Percentiles rank a stretch among this genome's conserved stretches.
Conservation (phyloP, 768 basidiomycete genomes). For the Amanita inopinata region DNA sequence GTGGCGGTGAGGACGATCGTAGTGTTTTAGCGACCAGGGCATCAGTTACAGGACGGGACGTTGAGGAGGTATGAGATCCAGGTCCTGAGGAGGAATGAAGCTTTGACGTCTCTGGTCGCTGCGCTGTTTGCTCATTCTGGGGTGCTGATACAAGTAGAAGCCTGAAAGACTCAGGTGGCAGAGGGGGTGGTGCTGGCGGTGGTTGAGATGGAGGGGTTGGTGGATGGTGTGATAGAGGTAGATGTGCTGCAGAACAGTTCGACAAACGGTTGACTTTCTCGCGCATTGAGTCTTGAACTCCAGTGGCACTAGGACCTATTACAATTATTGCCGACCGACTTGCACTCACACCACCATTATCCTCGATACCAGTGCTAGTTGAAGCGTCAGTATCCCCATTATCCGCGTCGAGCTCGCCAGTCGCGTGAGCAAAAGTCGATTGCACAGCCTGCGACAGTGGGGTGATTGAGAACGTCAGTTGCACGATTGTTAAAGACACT, state of each 20-base stretch:
- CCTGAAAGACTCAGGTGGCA: too few relatives aligned
- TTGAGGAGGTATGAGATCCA: too few relatives aligned
- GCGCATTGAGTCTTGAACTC: conserved; percentile 13
- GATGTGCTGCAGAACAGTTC: conserved; percentile 16
- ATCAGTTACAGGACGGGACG: too few relatives aligned
- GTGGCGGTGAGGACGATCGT: conserved; percentile 17
- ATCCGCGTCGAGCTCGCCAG: conserved; percentile 17
- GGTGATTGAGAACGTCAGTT: too few relatives aligned
- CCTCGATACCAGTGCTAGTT: conserved; percentile 13
- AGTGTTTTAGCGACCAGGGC: too few relatives aligned
- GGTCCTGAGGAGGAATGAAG: too few relatives aligned
- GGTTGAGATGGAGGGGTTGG: conserved; percentile 21
- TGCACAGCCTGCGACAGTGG: conserved; percentile 14
- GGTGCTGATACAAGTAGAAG: too few relatives aligned
- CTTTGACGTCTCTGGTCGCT: too few relatives aligned
- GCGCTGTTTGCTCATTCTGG: too few relatives aligned
- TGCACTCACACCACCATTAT: conserved; percentile 11
- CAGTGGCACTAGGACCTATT: conserved; percentile 11
- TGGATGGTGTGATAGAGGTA: conserved; percentile 21
- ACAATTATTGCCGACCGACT: conserved; percentile 20
- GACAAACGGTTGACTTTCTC: conserved; percentile 16
- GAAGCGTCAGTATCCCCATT: conserved; percentile 12
- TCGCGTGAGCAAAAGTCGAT: conserved; percentile 19
- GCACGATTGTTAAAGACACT: conserved; percentile 12
- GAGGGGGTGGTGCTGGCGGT: conserved; percentile 20